Evolutionary conservation across 495 filamentous ascomycete species (phyloP), one percentile per base, ranked within the genome.

Genomic region (Filosporella fistucella): DNA sequence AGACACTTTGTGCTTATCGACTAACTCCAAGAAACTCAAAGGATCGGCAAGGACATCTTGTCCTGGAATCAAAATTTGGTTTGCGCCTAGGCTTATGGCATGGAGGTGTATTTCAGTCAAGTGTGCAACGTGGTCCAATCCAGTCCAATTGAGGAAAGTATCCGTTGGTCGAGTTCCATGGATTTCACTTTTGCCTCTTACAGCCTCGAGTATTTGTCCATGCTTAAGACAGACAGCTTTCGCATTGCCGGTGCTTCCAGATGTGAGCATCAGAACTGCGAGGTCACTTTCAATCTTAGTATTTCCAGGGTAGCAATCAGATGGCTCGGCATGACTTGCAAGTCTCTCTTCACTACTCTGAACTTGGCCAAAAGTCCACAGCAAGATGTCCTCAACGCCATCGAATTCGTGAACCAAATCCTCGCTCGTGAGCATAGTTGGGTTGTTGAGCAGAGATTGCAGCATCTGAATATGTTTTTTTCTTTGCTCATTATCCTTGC

Each of bases 191-290:
- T 80, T 81, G 5, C 75, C 74, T 0, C 25, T 1, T 2, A 81
- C 41, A 3, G 78, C 64, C 1, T 68, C 48, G 0, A 80, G 34
- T 3, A 80, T 56, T 36, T 81, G 73, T 2, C 34, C 30, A 47
- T 76, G 71, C 1, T 44, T 62, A 4, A 80, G 55, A 3, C 16
- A 42, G 1, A 80, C 77, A 1, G 75, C 77, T 55, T 84, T 82
- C 13, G 75, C 54, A 33, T 70, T 63, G 4, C 77, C 76, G 9
- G 71, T 77, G 54, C 67, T 75, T 1, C 80, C 80, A 0, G 77
- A 84, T 4, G 78, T 84, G 3, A 83, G 58, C 74, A 80, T 75
- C 4, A 80, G 53, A 7, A 65, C 63, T 0, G 63, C 60, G 3
- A 55, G n/a, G 36, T 63, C 62, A 21, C 43, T 11, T 25, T 25